Base-by-base conservation (phyloP, 441 rosid species). In the Breynia disticha region DNA sequence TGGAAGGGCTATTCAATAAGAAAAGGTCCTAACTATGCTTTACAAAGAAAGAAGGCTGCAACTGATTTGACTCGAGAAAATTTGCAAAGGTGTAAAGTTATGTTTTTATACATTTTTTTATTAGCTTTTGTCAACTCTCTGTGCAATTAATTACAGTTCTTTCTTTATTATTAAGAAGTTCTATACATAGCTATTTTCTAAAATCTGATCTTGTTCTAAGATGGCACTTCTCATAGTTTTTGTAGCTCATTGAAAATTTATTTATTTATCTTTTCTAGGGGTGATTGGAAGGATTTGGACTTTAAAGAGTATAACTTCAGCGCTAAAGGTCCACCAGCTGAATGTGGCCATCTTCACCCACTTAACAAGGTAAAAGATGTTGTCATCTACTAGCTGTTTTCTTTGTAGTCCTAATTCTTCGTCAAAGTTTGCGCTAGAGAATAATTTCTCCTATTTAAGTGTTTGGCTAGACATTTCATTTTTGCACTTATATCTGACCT, bases 301-400 rank as follows among this genome's bases (percentile, higher is more conserved):
- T 88, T 93, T 68, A 93, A 93, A 70, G 95, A 82, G 63, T 88
- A 88, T 63, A 93, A 93, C 72, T 86, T 86, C 70, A 78, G 66
- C 54, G 91, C 95, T 45, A 88, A 86, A 72, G 97, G 98, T 68
- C 87, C 69, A 57, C 90, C 91, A 57, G 59, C 83, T 62, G 91
- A 87, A 66, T 69, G 91, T 67, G 98, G 98, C 46, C 85, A 88
- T 79, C 86, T 91, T 57, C 97, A 91, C 62, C 98, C 98, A 7
- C 86, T 91, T 46, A 93, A 78, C 53, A 88, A 91, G 91, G 98
- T 73, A 76, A 67, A 12, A 8, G 19, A 18, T 46, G 15, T 7
- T 17, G 43, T 24, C 60, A 14, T 47, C 54, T 24, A 13, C 11
- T 52, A 41, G 50, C 17, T 66, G 18, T 7, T 47, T 48, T n/a